Conservation (phyloP, 2,329 filamentous ascomycete genomes). For the Sclerotinia borealis region DNA sequence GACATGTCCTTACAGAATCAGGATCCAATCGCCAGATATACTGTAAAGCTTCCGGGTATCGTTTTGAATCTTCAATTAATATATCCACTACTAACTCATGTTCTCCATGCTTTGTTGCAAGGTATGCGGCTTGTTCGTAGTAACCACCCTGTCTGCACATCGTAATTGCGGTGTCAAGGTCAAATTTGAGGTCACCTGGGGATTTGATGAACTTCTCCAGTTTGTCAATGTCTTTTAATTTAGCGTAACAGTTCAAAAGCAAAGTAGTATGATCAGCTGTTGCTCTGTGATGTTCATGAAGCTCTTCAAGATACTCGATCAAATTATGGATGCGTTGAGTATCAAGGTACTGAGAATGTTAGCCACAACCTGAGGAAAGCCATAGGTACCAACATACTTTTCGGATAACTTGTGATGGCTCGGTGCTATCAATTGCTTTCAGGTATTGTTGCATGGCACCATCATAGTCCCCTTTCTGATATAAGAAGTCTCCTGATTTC, state of each 20-base stretch:
- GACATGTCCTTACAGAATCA: conserved; percentile 51
- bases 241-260: conserved; percentile 93
- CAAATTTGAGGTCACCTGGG: conserved; percentile 89
- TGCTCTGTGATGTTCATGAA: conserved; percentile 89
- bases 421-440: conserved; percentile 89
- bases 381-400: conserved; percentile 50
- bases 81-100: conserved; percentile 93
- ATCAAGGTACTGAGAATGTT: conserved; percentile 66
- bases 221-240: conserved; percentile 94
- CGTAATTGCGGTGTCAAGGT: conserved; percentile 90
- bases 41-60: conserved; percentile 78
- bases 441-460: conserved; percentile 99
- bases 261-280: conserved; percentile 94
- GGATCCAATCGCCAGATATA: conserved; percentile 89
- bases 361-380: conserved; percentile 22
- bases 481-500: conserved; percentile 88
- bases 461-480: conserved; percentile 93
- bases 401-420: conserved; percentile 91
- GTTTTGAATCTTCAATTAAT: conserved; percentile 88
- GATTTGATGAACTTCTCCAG: conserved; percentile 95
- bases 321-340: conserved; percentile 96
- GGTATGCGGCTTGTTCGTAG: conserved; percentile 90
- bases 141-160: conserved; percentile 98
- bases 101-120: conserved; percentile 90
- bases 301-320: conserved; percentile 92